Base-by-base conservation (phyloP, 169 alveolate genomes). In the Theileria sp. region DNA sequence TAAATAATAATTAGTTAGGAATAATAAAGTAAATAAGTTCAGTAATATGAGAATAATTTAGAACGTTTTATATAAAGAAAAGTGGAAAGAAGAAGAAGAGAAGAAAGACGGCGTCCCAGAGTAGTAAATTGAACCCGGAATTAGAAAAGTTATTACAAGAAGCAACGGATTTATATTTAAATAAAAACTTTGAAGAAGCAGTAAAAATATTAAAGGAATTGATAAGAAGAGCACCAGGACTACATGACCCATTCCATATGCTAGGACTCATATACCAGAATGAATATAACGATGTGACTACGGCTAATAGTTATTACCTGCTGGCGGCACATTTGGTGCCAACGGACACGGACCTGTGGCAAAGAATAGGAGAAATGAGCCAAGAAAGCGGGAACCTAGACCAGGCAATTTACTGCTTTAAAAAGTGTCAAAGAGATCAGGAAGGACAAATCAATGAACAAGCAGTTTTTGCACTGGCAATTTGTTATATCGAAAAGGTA, bases 211-310 rank as follows among this genome's bases (percentile, higher is more conserved):
- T 84, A 26, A 84, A 94, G 80, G 95, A 91, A 28, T 79, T 94
- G 12, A 94, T 94, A 25, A 90, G 89, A 32, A 44, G 89, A 49
- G 93, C 97, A 1, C 97, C 97, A 17, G 93, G 94, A 17, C 61
- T 92, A 23, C 97, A 94, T 26, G 97, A 94, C 79, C 97, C 97
- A 38, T 94, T 92, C 85, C 97, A 94, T 62, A 89, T 94, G 83
- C 80, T 94, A 28, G 97, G 96, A 3, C 87, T 94, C n/a, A 94
- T 94, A 62, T 92, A 94, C 84, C 95, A 94, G 62, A 93, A 92
- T 44, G 96, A 94, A 70, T 87, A 77, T 61, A 89, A 89, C 23
- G 95, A 92, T 68, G 79, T 87, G 28, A 93, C 78, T 36, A 94
- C 93, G 62, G 97, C 97, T 0, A 89, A 91, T 15, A 93, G 93